Base-by-base conservation (phyloP, 495 filamentous ascomycete genomes). In the Penicillium samsonianum region DNA sequence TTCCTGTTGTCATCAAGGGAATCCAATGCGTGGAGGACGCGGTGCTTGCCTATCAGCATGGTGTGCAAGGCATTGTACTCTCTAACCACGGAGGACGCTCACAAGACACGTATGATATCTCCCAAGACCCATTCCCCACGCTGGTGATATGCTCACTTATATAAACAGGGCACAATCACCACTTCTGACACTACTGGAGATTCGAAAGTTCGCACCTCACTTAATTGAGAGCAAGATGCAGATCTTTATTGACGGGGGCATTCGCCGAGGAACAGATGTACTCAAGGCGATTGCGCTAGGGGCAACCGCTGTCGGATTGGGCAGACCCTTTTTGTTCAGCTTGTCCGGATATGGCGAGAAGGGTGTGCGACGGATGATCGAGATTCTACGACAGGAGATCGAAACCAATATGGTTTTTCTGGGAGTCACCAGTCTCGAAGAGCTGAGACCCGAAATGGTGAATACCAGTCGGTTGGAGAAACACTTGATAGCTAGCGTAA, bases 21-120 rank as follows among this genome's bases (percentile, higher is more conserved):
- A 89, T 96, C 49, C 91, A 95, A 76, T 80, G 89, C 46, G 88
- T 92, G 44, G 91, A 96, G 68, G 91, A 96, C 65, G 91, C 92
- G n/a, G 72, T 92, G 11, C 49, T 79, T 55, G 89, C 90, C 12
- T 78, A 87, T 58, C 83, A 92, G 60, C 67, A 73, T 51, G 88
- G 88, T 20, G 88, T 92, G 2, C 85, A 92, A 55, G 91, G 90
- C 48, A 90, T 95, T 44, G 90, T 95, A 19, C 69, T 84, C 6
- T 77, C 74, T 1, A 82, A 83, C 37, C 81, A 83, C 50, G 80
- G 80, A 4, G 80, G 80, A 4, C 63, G 80, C 2, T 76, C 58
- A 20, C 61, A 82, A 75, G 73, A 75, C 37, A 75, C 71, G 70
- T 73, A 61, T 58, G 76, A 28, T 22, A 11, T 8, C 11, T 22